phyloP scores from a whole-genome alignment of 805 yeast genomes.

The Yamadazyma kitorensis region DNA sequence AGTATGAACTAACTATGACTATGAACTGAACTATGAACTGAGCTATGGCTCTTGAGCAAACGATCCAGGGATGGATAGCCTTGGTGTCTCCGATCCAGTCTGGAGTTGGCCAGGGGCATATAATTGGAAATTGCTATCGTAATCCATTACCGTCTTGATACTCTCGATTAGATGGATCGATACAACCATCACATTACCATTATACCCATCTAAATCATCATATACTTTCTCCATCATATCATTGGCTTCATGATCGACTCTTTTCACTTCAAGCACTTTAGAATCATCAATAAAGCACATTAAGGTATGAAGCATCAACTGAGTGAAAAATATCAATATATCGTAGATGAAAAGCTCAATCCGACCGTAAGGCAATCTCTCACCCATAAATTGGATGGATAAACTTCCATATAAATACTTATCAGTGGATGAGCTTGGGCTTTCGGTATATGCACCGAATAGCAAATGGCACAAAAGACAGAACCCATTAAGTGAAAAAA shows the following conservation, averaged over 20 bases:
- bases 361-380: conserved; percentile 24
- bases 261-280: conserved; percentile 19
- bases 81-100: neutral
- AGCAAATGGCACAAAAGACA: conserved; percentile 26
- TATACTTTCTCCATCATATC: conserved; percentile 15
- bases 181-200: conserved; percentile 34
- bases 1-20: too few species aligned
- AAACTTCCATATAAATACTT: conserved; percentile 30
- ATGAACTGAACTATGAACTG: too few species aligned
- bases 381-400: conserved; percentile 39
- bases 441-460: conserved; percentile 20
- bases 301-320: conserved; percentile 30
- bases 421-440: conserved; percentile 14
- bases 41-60: too few species aligned
- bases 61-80: neutral
- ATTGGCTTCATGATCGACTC: neutral
- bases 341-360: conserved; percentile 28
- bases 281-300: conserved; percentile 33
- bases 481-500: conserved; percentile 21
- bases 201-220: conserved; percentile 35
- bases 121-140: conserved; percentile 3
- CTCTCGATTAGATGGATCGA: conserved; percentile 18
- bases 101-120: neutral
- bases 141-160: conserved; percentile 9
- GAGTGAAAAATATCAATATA: conserved; percentile 21